phyloP scores from a whole-genome alignment of 495 filamentous ascomycete genomes.

The Trichoderma parareesei region DNA sequence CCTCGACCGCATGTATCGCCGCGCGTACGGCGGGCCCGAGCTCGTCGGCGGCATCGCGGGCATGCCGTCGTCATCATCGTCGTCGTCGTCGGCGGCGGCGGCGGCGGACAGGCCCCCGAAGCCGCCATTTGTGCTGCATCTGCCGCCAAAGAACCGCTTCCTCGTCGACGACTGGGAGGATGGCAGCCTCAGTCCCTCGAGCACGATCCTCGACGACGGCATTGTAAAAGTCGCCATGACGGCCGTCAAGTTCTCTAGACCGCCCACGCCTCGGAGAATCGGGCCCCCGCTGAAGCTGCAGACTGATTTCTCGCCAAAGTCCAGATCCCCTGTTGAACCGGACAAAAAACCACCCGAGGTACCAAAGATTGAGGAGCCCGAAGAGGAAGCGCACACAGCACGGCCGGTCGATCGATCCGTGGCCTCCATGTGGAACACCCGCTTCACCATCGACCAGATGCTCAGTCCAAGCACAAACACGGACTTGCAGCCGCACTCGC shows the following conservation, averaged over 20 bases:
- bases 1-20: constrained; percentile 49
- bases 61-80: neutral
- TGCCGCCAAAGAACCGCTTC: constrained; percentile 10
- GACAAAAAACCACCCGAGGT: neutral
- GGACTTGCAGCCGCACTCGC: constrained; percentile 14
- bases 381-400: constrained; percentile 31
- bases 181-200: neutral
- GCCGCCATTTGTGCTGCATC: constrained; percentile 6
- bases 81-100: no score
- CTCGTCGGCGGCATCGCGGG: constrained; percentile 27
- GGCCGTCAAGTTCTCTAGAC: constrained; percentile 20
- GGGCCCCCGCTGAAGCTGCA: constrained; percentile 16
- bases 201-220: constrained; percentile 1
- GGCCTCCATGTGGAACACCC: constrained; percentile 14
- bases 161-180: constrained; percentile 3
- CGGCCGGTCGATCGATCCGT: constrained; percentile 18
- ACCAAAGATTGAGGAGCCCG: constrained; percentile 13
- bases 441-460: constrained; percentile 28
- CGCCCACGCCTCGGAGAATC: constrained; percentile 17
- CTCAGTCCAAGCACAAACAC: constrained; percentile 16
- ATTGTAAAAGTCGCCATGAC: constrained; percentile 3
- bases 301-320: constrained; percentile 14
- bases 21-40: constrained; percentile 40
- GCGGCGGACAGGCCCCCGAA: neutral
- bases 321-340: constrained; percentile 34